Conservation (phyloP, 2,329 filamentous ascomycete species). For the Exophiala lecanii-corni region DNA sequence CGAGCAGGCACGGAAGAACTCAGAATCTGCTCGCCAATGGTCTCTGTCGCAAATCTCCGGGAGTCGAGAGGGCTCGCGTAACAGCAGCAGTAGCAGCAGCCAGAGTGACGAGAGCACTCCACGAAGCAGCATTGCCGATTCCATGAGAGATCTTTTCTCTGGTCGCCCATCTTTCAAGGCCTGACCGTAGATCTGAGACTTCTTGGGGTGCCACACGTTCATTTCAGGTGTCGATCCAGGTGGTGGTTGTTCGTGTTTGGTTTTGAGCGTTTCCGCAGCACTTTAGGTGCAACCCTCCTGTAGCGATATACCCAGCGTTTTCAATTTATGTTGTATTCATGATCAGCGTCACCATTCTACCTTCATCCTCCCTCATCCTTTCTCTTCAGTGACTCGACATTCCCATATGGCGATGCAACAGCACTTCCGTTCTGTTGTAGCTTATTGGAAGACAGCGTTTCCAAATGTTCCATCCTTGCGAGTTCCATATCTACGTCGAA, state of each 20-base stretch:
- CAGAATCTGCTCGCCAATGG: conserved; percentile 19
- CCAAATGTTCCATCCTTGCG: conserved; percentile 20
- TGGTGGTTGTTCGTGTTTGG: neutral
- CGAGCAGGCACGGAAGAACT: conserved; percentile 29
- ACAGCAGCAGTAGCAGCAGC: neutral
- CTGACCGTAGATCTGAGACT: neutral
- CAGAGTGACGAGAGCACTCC: conserved; percentile 4
- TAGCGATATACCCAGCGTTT: too few species aligned
- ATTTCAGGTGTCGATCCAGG: too few species aligned
- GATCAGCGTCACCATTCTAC: too few species aligned
- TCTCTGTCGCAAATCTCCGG: conserved; percentile 6
- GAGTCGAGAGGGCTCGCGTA: neutral
- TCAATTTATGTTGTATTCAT: too few species aligned
- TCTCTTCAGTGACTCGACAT: conserved; percentile 1
- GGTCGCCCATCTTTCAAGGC: conserved; percentile 3
- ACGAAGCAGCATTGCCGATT: conserved; percentile 11
- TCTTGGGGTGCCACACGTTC: conserved; percentile 1
- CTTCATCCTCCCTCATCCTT: conserved; percentile 2
- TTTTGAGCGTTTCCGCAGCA: too few species aligned
- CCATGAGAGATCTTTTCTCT: conserved; percentile 13
- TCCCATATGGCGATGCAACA: conserved; percentile 2
- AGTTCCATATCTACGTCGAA: conserved; percentile 20
- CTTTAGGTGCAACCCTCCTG: too few species aligned
- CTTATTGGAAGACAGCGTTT: conserved; percentile 17
- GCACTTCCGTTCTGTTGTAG: conserved; percentile 7